Conservation (phyloP, 2,329 filamentous ascomycete genomes). For the Phoma herbarum region DNA sequence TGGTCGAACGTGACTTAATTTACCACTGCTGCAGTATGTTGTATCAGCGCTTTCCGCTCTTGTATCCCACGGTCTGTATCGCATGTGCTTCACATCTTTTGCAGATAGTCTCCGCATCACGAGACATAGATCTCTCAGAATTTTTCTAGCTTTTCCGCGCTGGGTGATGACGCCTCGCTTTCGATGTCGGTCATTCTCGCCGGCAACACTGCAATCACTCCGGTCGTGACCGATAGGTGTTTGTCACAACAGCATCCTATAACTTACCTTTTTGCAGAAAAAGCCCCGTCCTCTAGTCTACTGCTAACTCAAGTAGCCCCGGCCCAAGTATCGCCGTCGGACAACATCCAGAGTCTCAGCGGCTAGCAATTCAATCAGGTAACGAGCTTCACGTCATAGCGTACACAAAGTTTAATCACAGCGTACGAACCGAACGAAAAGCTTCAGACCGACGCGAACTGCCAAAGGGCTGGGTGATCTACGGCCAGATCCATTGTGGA, state of each 20-base stretch:
- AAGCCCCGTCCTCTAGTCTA: slow-evolving; percentile 19
- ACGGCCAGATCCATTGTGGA: slow-evolving; percentile 38
- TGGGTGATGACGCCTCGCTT: background rate
- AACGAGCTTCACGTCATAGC: slow-evolving; percentile 1
- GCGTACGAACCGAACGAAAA: background rate
- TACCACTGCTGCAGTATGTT: background rate
- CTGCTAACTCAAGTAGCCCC: slow-evolving; percentile 2
- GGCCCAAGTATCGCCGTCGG: background rate
- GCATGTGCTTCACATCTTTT: background rate
- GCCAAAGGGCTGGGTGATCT: slow-evolving; percentile 17
- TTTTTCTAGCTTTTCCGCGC: too few relatives aligned
- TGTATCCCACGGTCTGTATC: background rate
- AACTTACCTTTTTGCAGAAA: slow-evolving; percentile 25
- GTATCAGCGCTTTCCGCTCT: background rate
- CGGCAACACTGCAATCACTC: background rate
- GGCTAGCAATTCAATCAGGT: slow-evolving; percentile 16
- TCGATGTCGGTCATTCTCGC: background rate
- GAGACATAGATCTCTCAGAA: background rate
- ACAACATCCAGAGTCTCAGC: slow-evolving; percentile 3
- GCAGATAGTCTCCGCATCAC: too few relatives aligned
- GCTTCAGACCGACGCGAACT: slow-evolving; percentile 4
- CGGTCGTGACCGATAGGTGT: slow-evolving; percentile 6
- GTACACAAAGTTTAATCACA: slow-evolving; percentile 3
- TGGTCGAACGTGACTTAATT: background rate
- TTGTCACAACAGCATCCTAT: slow-evolving; percentile 20